phyloP scores from a whole-genome alignment of 202 grass and related monocot species.

The Zoysia matrella region DNA sequence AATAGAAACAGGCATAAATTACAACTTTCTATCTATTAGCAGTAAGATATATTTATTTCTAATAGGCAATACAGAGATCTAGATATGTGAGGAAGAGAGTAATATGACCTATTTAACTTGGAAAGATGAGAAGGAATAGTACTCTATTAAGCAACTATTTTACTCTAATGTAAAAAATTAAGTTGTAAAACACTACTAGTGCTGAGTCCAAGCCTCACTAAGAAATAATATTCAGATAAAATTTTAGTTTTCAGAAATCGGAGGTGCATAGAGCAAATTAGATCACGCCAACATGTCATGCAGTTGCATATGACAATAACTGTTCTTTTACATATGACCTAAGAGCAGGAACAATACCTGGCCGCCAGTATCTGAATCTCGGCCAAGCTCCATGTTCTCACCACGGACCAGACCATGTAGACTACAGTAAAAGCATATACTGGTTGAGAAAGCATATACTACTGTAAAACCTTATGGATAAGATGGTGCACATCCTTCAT shows the following conservation, averaged over 20 bases:
- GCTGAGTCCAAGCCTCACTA: neutral
- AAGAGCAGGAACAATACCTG: constrained; percentile 63
- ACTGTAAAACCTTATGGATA: too few species aligned
- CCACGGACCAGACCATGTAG: constrained; percentile 94
- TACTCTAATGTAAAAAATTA: constrained; percentile 9
- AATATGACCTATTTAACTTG: neutral
- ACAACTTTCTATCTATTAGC: neutral
- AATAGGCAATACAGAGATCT: constrained; percentile 1
- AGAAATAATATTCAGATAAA: constrained; percentile 2
- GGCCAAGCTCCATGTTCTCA: constrained; percentile 98
- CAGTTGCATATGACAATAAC: neutral
- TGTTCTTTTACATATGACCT: constrained; percentile 26
- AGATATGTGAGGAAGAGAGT: neutral
- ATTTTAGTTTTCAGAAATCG: constrained; percentile 18
- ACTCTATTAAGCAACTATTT: neutral
- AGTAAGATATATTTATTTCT: neutral
- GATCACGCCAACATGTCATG: neutral
- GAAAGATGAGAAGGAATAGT: constrained; percentile 8
- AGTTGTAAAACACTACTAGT: neutral
- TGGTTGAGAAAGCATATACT: constrained; percentile 6
- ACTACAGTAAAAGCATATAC: constrained; percentile 44
- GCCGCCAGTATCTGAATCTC: constrained; percentile 97
- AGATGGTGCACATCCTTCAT: neutral
- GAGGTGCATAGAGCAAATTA: neutral
- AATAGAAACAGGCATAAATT: neutral